These are phyloP conservation scores for Fereydounia khargensis DNA, from an alignment of 1,284 basidiomycete genomes.

Conservation along the genomic window DNA sequence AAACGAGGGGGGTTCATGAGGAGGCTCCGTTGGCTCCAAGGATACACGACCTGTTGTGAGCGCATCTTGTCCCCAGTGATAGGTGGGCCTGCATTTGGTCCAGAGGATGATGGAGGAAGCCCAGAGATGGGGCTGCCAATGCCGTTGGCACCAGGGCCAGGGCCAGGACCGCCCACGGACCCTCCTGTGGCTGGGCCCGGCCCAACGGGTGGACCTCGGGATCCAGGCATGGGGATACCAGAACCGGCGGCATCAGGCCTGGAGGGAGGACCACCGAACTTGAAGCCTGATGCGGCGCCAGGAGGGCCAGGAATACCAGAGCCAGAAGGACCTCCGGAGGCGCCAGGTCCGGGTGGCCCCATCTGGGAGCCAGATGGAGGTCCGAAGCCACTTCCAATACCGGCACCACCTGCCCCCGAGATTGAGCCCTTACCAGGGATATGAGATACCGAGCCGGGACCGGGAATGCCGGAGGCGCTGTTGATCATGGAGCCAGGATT, in stretches of 20 bases:
- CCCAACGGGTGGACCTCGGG: no score
- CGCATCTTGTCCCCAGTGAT: conserved; percentile 12
- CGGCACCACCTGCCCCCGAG: conserved; percentile 18
- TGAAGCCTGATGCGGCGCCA: conserved; percentile 43
- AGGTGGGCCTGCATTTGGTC: conserved; percentile 15
- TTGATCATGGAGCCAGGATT: background rate
- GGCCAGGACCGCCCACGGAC: no score
- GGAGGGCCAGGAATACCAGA: conserved; percentile 28
- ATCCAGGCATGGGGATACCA: conserved; percentile 32
- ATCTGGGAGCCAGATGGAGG: conserved; percentile 7
- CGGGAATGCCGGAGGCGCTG: conserved; percentile 16
- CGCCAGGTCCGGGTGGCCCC: no score
- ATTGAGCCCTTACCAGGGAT: conserved; percentile 33
- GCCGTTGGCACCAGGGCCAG: background rate
- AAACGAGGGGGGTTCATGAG: conserved; percentile 55
- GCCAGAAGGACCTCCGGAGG: no score
- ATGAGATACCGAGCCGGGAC: conserved; percentile 14
- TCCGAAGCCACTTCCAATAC: conserved; percentile 23
- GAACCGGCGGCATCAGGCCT: conserved; percentile 25
- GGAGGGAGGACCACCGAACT: conserved; percentile 38
- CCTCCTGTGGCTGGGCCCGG: no score
- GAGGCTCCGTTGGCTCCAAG: conserved; percentile 53
- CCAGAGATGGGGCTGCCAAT: conserved; percentile 20
- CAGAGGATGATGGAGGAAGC: conserved; percentile 31
- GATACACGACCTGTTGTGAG: conserved; percentile 48